These are phyloP conservation scores for Abrus pulchellus DNA, from an alignment of 306 rosid genomes.

Conservation along the genomic window DNA sequence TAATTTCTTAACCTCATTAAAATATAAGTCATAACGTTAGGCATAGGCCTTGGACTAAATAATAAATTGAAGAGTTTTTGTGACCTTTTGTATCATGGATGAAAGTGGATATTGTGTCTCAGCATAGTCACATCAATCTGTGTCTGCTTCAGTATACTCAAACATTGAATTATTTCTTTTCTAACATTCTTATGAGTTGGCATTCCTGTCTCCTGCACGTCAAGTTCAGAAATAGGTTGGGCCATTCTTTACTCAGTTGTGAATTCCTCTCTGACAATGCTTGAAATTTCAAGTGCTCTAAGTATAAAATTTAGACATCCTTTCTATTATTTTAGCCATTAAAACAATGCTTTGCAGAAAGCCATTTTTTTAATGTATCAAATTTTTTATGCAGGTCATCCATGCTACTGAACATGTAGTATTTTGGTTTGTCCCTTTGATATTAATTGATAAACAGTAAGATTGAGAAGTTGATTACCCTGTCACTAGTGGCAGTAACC, in stretches of 20 bases:
- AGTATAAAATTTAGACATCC: slow-evolving; percentile 5
- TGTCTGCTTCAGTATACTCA: slow-evolving; percentile 20
- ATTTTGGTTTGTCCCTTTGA: slow-evolving; percentile 38
- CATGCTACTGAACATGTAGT: not conserved
- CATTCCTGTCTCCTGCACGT: slow-evolving; percentile 21
- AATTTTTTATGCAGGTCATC: not conserved
- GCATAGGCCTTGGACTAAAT: slow-evolving; percentile 38
- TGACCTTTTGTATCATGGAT: not conserved
- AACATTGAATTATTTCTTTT: not conserved
- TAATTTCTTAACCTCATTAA: not conserved
- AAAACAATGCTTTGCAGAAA: not conserved
- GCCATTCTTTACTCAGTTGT: slow-evolving; percentile 18
- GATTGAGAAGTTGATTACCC: slow-evolving; percentile 23
- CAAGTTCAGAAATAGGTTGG: slow-evolving; percentile 16
- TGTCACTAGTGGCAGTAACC: slow-evolving; percentile 8
- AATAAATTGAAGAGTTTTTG: not conserved
- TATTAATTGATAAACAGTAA: slow-evolving; percentile 21
- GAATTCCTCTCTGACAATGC: slow-evolving; percentile 2
- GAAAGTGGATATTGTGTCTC: slow-evolving; percentile 5
- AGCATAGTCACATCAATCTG: not conserved
- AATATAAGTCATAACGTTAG: not conserved
- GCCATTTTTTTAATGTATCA: slow-evolving; percentile 3
- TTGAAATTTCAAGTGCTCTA: not conserved
- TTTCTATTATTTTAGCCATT: not conserved
- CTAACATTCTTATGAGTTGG: slow-evolving; percentile 24